Percentiles rank a stretch among this genome's conserved stretches.
phyloP scores from a whole-genome alignment of 164 flowering plant genomes.

The Tinospora cordifolia region DNA sequence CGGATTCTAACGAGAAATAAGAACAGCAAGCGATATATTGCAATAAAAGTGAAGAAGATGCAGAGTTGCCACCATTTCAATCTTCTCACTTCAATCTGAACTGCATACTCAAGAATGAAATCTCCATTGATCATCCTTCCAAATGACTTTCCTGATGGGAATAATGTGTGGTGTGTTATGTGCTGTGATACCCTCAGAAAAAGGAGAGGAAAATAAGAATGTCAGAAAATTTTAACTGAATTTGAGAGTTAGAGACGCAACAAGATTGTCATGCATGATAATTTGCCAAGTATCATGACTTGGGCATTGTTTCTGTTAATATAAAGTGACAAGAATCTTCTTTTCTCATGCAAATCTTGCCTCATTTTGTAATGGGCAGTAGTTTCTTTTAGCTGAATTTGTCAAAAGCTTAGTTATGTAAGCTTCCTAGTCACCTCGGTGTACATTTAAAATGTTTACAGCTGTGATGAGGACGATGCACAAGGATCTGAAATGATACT shows the following conservation, averaged over 20 bases:
- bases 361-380: not conserved
- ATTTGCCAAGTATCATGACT: not conserved
- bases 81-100: not conserved
- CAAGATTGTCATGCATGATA: not conserved
- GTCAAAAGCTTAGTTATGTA: no score
- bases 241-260: not conserved
- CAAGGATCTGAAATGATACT: no score
- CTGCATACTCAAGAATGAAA: not conserved
- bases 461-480: no score
- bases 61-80: not conserved
- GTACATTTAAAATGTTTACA: no score
- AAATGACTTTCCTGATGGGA: not conserved
- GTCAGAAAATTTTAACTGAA: not conserved
- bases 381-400: no score
- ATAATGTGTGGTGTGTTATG: not conserved
- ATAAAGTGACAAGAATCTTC: not conserved
- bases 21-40: not conserved
- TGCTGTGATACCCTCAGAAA: not conserved
- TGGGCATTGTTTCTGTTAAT: not conserved
- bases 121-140: not conserved
- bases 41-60: not conserved
- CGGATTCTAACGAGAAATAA: not conserved
- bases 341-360: not conserved
- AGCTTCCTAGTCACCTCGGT: no score
- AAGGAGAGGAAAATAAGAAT: no score